Conservation (phyloP, 2,329 filamentous ascomycete species). For the Colletotrichum sp. region DNA sequence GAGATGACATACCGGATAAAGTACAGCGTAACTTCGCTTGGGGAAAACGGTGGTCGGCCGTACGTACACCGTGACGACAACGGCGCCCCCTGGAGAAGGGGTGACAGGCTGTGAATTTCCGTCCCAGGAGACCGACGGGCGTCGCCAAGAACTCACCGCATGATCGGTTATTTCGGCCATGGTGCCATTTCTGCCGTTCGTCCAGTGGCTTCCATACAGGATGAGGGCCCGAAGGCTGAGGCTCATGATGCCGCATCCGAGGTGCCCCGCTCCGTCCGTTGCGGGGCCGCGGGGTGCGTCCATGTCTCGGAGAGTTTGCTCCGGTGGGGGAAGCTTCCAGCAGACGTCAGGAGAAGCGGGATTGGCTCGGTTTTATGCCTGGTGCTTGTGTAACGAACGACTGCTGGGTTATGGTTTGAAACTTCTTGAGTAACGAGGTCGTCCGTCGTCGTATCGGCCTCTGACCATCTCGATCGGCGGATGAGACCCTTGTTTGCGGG, state of each 20-base stretch:
- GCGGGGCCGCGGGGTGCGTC: background rate
- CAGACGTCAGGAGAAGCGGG: background rate
- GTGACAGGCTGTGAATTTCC: background rate
- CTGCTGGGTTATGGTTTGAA: background rate
- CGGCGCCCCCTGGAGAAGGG: background rate
- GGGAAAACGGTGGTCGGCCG: background rate
- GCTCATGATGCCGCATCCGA: slow-evolving; percentile 2
- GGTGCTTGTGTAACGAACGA: background rate
- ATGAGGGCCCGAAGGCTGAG: background rate
- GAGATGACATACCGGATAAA: background rate
- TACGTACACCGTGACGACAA: background rate
- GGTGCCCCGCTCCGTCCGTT: background rate
- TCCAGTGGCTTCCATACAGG: background rate
- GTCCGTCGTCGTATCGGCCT: background rate
- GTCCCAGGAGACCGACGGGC: background rate
- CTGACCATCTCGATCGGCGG: background rate
- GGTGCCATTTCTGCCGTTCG: background rate
- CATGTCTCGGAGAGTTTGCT: background rate
- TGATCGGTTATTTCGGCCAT: background rate
- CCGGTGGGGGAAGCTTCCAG: slow-evolving; percentile 5
- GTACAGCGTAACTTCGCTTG: background rate
- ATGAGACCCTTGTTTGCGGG: background rate
- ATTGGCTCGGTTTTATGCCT: background rate
- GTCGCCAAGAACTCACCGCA: background rate
- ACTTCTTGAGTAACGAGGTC: background rate